phyloP scores from a whole-genome alignment of 2,329 filamentous ascomycete species.

The Alternaria panax region DNA sequence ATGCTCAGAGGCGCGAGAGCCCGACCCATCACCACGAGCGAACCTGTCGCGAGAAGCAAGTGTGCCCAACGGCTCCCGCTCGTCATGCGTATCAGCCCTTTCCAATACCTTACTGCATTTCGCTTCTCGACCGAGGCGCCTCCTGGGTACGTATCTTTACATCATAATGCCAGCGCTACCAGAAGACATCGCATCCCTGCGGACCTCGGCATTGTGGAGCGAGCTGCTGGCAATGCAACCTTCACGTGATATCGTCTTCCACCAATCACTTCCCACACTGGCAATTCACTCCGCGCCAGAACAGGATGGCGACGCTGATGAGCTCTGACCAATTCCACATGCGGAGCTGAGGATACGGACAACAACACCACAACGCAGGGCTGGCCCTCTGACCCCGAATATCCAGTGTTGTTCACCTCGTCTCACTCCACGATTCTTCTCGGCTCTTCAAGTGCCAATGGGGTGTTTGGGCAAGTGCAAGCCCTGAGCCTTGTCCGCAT shows the following conservation, averaged over 20 bases:
- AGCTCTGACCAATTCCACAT: conserved; percentile 11
- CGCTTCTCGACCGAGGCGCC: conserved; percentile 16
- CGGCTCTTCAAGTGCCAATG: conserved; percentile 26
- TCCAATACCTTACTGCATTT: conserved; percentile 19
- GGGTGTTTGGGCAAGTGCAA: conserved; percentile 5
- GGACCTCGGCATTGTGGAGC: conserved; percentile 20
- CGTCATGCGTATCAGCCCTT: conserved; percentile 15
- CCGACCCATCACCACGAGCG: conserved; percentile 1
- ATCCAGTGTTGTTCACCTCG: conserved; percentile 25
- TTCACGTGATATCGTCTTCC: conserved; percentile 27
- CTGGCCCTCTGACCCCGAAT: conserved; percentile 28
- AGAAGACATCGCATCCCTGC: conserved; percentile 16
- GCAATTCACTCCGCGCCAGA: conserved; percentile 29
- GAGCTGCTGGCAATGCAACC: conserved; percentile 14
- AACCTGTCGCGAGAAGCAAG: conserved; percentile 16
- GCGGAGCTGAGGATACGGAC: conserved; percentile 10
- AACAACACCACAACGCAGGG: conserved; percentile 22
- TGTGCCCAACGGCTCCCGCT: conserved; percentile 9
- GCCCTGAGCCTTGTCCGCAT: conserved; percentile 17
- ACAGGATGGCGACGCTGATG: conserved; percentile 13
- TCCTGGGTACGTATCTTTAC: conserved; percentile 11
- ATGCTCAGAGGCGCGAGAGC: conserved; percentile 11
- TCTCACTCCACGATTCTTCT: conserved; percentile 20
- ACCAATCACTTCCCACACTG: conserved; percentile 18
- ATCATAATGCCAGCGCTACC: conserved; percentile 16